Percentiles rank a stretch among this genome's conserved stretches.
Conservation (phyloP, 2,329 filamentous ascomycete genomes). For the Diaporthe ilicicola region DNA sequence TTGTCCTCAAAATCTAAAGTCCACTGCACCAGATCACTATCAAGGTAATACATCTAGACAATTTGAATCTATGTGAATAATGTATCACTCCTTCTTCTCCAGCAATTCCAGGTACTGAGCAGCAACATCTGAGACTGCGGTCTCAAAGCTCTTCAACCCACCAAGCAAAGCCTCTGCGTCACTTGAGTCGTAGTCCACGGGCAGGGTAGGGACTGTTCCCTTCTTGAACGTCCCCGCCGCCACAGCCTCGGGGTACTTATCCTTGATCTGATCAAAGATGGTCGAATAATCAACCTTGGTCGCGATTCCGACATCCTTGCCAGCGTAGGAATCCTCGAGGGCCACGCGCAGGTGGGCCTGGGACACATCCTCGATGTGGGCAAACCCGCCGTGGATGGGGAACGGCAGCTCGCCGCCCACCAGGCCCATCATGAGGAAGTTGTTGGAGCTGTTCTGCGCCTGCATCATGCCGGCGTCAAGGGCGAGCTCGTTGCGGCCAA, state of each 20-base stretch:
- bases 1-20: too few species aligned
- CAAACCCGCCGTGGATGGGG: conserved; percentile 26
- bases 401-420: conserved; percentile 35
- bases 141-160: conserved; percentile 23
- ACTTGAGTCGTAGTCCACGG: conserved; percentile 26
- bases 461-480: conserved; percentile 38
- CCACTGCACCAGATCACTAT: too few species aligned
- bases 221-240: conserved; percentile 38
- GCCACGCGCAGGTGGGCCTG: conserved; percentile 37
- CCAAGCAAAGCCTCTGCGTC: conserved; percentile 15
- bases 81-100: not conserved
- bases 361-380: conserved; percentile 39
- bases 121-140: conserved; percentile 18
- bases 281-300: conserved; percentile 36
- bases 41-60: too few species aligned
- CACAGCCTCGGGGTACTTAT: conserved; percentile 38
- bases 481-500: conserved; percentile 40
- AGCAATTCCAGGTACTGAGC: conserved; percentile 22
- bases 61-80: too few species aligned
- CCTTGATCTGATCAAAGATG: conserved; percentile 37
- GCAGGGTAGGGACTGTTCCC: conserved; percentile 33
- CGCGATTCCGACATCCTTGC: conserved; percentile 35
- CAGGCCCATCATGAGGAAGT: conserved; percentile 37
- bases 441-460: conserved; percentile 41
- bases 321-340: conserved; percentile 32